Base-by-base conservation (phyloP, 1,284 basidiomycete genomes). In the Ganoderma lucidum region DNA sequence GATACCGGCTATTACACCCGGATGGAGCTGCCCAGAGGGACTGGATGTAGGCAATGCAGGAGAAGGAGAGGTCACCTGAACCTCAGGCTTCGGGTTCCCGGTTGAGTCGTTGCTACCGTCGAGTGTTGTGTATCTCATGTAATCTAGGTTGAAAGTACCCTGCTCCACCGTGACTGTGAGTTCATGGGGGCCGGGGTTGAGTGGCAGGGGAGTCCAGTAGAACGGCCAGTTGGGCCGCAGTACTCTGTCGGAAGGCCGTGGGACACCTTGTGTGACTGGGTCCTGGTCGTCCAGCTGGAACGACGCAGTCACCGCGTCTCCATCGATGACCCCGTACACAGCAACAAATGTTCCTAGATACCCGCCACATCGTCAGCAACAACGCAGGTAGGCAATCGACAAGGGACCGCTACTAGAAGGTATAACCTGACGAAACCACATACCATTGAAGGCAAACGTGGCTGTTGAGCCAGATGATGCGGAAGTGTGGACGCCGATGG, bases 391-490 rank as follows among this genome's bases (percentile, higher is more conserved):
- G 19, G 48, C 23, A 30, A 9, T 15, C 53, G 23, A 28, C 23
- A 28, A 28, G 23, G 10, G 12, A 51, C 8, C 9, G 9, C 15
- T 3, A 35, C 14, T 15, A 23, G 4, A 53, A 17, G 3, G 9
- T 45, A 32, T 3, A 53, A 12, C 28, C 23, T 5, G 14, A 14
- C n/a, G 23, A 19, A 10, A 9, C 19, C 30, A 60, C 70, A 37
- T 58, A 70, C 72, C 72, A 19, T 69, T 70, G 68, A 73, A 73
- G 5, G 67, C 15, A 48, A 73, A 71, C 61, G 60, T 70, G 42
- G 70, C 65, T 2, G 66, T 66, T 15, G 72, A 64, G 15, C 70
- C 72, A 4, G 68, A 37, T 3, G 60, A 58, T 15, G 42, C 55
- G 37, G 72, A 71, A 3, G 59, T 45, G 53, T 73, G 72, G 12